Evolutionary conservation across 768 basidiomycete genomes (phyloP).

Genomic region (Calocera viscosa): DNA sequence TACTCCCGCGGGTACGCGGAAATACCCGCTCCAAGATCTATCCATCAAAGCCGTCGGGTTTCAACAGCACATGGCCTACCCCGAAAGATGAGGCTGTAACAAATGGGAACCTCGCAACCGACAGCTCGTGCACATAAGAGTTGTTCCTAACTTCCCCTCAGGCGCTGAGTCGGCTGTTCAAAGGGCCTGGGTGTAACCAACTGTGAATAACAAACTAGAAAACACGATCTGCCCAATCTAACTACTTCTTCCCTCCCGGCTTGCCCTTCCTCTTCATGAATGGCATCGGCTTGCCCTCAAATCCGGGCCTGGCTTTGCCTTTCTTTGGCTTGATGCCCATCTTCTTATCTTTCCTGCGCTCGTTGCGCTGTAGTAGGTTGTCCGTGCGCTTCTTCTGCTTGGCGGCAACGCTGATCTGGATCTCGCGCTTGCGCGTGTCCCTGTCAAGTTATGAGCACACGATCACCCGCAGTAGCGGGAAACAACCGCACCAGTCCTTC

Average conservation of each 20-base stretch:
- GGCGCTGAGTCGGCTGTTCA: too few relatives aligned
- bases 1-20: background rate
- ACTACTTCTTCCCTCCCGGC: slow-evolving; percentile 7
- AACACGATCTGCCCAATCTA: background rate
- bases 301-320: slow-evolving; percentile 61
- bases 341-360: slow-evolving; percentile 52
- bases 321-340: slow-evolving; percentile 42
- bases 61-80: too few relatives aligned
- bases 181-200: too few relatives aligned
- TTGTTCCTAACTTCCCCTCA: too few relatives aligned
- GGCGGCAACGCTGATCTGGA: slow-evolving; percentile 61
- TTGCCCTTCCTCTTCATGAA: slow-evolving; percentile 33
- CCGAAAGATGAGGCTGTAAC: too few relatives aligned
- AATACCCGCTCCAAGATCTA: too few relatives aligned
- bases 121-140: too few relatives aligned
- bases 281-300: slow-evolving; percentile 73
- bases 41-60: background rate
- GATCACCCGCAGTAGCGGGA: slow-evolving; percentile 5
- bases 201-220: too few relatives aligned
- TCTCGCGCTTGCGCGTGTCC: slow-evolving; percentile 74
- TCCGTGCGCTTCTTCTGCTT: slow-evolving; percentile 83
- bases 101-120: too few relatives aligned
- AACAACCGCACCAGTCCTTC: slow-evolving; percentile 58
- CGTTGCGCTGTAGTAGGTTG: slow-evolving; percentile 77
- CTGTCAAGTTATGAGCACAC: slow-evolving; percentile 31